phyloP scores from a whole-genome alignment of 2,329 filamentous ascomycete species.

The Pseudocercospora vitis region DNA sequence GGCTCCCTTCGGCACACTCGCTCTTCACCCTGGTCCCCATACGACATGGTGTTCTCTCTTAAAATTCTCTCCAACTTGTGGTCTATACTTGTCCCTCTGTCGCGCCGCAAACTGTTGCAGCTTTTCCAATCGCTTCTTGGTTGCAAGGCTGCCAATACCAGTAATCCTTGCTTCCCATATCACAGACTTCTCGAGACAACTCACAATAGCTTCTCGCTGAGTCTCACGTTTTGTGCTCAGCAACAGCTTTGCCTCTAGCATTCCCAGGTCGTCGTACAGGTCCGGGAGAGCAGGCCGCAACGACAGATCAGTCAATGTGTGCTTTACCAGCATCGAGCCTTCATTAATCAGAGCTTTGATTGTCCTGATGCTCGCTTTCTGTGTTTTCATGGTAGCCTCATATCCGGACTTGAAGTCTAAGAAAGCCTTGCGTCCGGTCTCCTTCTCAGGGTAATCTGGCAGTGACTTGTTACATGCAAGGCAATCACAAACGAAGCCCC shows the following conservation, averaged over 20 bases:
- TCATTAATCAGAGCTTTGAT: constrained; percentile 12
- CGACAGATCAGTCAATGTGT: not conserved
- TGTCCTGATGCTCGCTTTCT: constrained; percentile 9
- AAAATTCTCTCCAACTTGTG: not conserved
- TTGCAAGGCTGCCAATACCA: constrained; percentile 22
- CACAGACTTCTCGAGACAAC: constrained; percentile 17
- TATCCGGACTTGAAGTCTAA: constrained; percentile 19
- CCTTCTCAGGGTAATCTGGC: not conserved
- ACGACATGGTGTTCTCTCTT: not conserved
- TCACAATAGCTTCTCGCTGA: constrained; percentile 16
- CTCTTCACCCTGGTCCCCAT: not conserved
- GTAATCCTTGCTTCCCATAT: constrained; percentile 26
- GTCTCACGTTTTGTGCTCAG: constrained; percentile 15
- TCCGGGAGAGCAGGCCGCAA: constrained; percentile 26
- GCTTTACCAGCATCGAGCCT: constrained; percentile 11
- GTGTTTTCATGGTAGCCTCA: constrained; percentile 9
- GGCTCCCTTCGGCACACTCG: not conserved
- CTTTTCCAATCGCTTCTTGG: constrained; percentile 21
- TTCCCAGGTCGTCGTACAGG: constrained; percentile 23
- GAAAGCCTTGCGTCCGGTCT: constrained; percentile 16
- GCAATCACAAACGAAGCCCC: constrained; percentile 28
- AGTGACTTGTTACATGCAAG: constrained; percentile 18
- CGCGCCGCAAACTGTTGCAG: constrained; percentile 21
- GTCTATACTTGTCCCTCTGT: not conserved
- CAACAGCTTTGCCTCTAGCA: constrained; percentile 23